Percentiles rank a stretch among this genome's conserved stretches.
Conservation (phyloP, 2,329 filamentous ascomycete genomes). For the Aureobasidium lini region DNA sequence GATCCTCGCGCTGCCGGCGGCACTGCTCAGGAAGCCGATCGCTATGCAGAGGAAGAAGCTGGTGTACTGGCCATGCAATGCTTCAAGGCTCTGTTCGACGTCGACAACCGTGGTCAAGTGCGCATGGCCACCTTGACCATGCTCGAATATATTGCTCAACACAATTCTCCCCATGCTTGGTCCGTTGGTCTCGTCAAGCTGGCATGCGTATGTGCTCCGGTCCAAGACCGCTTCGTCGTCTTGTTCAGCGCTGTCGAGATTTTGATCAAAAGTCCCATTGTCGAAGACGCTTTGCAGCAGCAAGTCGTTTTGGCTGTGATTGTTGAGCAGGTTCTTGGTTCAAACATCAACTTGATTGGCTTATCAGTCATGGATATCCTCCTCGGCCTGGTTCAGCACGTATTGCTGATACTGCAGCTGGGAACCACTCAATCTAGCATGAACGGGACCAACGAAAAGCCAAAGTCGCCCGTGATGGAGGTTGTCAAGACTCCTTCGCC, state of each 20-base stretch:
- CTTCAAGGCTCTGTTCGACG: conserved; percentile 75
- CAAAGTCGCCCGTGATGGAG: conserved; percentile 28
- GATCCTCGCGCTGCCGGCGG: conserved; percentile 62
- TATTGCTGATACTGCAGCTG: conserved; percentile 68
- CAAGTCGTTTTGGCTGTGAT: conserved; percentile 71
- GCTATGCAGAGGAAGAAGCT: conserved; percentile 80
- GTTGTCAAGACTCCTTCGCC: conserved; percentile 42
- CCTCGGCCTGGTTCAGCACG: conserved; percentile 74
- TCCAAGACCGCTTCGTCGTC: conserved; percentile 90
- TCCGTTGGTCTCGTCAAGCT: conserved; percentile 73
- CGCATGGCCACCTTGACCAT: conserved; percentile 66
- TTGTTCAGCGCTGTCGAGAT: conserved; percentile 74
- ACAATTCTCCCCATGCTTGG: conserved; percentile 53
- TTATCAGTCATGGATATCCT: conserved; percentile 94
- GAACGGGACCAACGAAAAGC: neutral
- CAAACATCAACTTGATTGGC: conserved; percentile 87
- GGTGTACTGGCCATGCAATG: conserved; percentile 78
- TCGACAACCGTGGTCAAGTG: conserved; percentile 75
- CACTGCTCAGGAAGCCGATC: conserved; percentile 80
- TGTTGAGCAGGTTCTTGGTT: conserved; percentile 74
- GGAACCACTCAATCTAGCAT: conserved; percentile 21
- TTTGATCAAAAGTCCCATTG: conserved; percentile 59
- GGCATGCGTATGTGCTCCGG: conserved; percentile 78
- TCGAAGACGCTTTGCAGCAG: conserved; percentile 62
- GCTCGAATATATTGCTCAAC: conserved; percentile 59